Base-by-base conservation (phyloP, 2,329 filamentous ascomycete genomes). In the Clarireedia paspali region DNA sequence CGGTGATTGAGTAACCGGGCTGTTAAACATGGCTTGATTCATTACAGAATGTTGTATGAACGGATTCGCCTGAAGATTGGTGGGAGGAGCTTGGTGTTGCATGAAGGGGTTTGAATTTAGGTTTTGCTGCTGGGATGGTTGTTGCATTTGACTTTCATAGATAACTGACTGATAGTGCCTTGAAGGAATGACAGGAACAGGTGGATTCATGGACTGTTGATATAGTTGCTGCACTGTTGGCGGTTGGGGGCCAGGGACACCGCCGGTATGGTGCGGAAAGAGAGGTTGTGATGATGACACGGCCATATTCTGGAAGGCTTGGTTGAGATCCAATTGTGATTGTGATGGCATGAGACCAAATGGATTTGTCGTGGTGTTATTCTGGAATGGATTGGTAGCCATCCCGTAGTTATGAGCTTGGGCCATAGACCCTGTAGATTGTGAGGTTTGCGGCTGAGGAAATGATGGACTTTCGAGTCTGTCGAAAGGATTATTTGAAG, bases 181-280 rank as follows among this genome's bases (percentile, higher is more conserved):
- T 52, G 67, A 64, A 38, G 67, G 66, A 54, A 70, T 45, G 49
- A 63, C 65, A 26, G 67, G 66, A 26, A 69, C 65, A 17, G 67
- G 63, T 24, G 68, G 68, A 6, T 66, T 67, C 60, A 67, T 64
- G 17, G 64, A 65, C 53, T 67, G 65, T 64, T 73, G 68, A 23
- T 72, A 69, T 5, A 66, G 34, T 56, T 64, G 74, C 66, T 62
- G 65, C 17, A 62, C 57, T 30, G 60, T 54, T 74, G 76, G 57
- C 75, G 76, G 60, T 70, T 72, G 58, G 30, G 71, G 72, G 62
- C 53, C 60, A 48, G 66, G 63, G 46, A 78, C 60, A 23, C 82
- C 88, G 53, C 88, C 87, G 1, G 88, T 91, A 53, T 85, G 84
- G 65, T 91, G 83, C 6, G 88, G 87, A 68, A 91, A 91, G 30